Evolutionary conservation across 2,329 filamentous ascomycete genomes (phyloP), one percentile per base, ranked within the genome.

Genomic region (Fonsecaea nubica): DNA sequence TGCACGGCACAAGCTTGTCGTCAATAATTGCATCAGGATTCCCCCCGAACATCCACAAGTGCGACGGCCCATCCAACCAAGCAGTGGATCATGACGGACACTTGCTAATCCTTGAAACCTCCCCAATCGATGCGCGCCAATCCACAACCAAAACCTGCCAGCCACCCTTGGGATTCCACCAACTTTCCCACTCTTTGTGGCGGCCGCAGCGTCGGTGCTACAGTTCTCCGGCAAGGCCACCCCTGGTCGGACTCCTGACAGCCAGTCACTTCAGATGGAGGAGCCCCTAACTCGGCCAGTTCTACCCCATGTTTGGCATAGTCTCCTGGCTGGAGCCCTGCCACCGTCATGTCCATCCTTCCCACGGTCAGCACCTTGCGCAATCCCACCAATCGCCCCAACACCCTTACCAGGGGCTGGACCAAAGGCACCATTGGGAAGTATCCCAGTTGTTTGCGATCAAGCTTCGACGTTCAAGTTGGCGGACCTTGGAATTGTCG

Each of bases 401-500:
- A 58, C 61, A 62, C 52, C 61, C 58, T 62, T 38, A 54, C 64
- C 67, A 69, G 67, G 67, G 67, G 67, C 54, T 63, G 67, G 62
- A 12, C 67, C 50, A 65, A 50, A 42, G 55, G 52, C 62, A 63
- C 55, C 63, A 61, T 63, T 63, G 55, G 61, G 63, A 62, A 61
- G 35, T 61, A 64, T 65, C 48, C 69, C 55, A 55, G 63, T 71
- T 69, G 67, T 62, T 62, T 57, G 63, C 62, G 58, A 56, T 66
- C 58, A 63, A 71, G 62, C 65, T 66, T 69, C 64, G 15, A 57
- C 62, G 58, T 40, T 60, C 40, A 52, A 61, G 40, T 65, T 65
- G 53, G 59, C 62, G 36, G 59, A 61, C n/a, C 67, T 74, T 76
- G 58, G 45, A 61, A 61, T 54, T 77, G 74, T 77, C 79, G 65